Conservation (phyloP, 2,329 filamentous ascomycete species). For the Botrytis byssoidea region DNA sequence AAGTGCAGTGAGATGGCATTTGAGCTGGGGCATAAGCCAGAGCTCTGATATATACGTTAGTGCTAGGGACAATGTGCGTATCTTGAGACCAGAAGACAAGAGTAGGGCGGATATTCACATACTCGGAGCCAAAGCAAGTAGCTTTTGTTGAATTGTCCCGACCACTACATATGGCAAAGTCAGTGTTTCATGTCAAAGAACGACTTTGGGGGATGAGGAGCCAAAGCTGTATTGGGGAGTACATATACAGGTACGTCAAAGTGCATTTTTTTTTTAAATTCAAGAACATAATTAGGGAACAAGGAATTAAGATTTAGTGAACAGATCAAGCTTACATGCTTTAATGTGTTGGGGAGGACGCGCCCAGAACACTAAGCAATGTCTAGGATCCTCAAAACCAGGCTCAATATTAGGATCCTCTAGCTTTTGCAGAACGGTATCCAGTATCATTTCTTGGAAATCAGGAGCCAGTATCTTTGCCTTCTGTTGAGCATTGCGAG, state of each 20-base stretch:
- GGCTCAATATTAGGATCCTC: constrained; percentile 62
- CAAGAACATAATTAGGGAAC: not conserved
- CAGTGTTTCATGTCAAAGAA: not conserved
- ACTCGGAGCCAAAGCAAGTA: constrained; percentile 68
- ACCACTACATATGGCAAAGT: constrained; percentile 50
- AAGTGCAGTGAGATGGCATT: constrained; percentile 80
- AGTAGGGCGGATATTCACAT: constrained; percentile 41
- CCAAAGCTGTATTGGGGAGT: not conserved
- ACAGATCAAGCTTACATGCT: constrained; percentile 36
- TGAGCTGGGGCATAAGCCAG: constrained; percentile 80
- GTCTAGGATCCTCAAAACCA: constrained; percentile 69
- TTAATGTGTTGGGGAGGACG: constrained; percentile 73
- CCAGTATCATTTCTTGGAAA: constrained; percentile 71
- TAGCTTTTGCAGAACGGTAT: constrained; percentile 71
- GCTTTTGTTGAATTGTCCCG: constrained; percentile 62
- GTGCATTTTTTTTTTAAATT: not conserved
- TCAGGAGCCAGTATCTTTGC: constrained; percentile 66
- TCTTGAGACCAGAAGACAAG: not conserved
- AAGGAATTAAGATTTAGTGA: not conserved
- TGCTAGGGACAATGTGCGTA: not conserved
- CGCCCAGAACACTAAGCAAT: constrained; percentile 88
- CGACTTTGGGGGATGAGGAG: not conserved
- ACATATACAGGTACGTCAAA: not conserved
- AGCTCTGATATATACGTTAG: constrained; percentile 52
- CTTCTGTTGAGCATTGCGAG: constrained; percentile 73